Evolutionary conservation across 1,284 basidiomycete species (phyloP).

Genomic region (Pterulicium gracile): DNA sequence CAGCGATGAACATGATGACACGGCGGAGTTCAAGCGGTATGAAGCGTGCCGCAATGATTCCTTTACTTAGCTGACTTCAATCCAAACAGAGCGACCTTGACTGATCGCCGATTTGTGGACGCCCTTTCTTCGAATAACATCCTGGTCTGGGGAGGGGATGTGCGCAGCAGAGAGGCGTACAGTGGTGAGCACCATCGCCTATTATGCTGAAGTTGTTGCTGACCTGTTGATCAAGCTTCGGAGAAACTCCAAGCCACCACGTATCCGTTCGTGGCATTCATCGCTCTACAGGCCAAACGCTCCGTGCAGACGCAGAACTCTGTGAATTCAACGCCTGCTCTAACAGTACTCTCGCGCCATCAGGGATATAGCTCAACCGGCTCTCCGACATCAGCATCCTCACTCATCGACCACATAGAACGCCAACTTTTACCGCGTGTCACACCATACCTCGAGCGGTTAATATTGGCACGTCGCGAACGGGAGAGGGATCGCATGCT

Average conservation of each 20-base stretch:
- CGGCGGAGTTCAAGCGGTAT: conserved; percentile 75
- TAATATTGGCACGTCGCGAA: conserved; percentile 31
- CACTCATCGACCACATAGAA: conserved; percentile 56
- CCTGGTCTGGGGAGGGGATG: conserved; percentile 79
- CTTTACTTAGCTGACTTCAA: neutral
- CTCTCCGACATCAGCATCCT: conserved; percentile 42
- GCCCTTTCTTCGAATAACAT: conserved; percentile 61
- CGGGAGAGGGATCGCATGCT: conserved; percentile 59
- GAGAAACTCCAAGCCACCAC: conserved; percentile 84
- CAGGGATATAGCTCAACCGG: conserved; percentile 42
- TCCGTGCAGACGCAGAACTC: conserved; percentile 20
- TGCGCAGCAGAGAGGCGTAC: conserved; percentile 75
- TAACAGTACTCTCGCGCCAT: conserved; percentile 78
- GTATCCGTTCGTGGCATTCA: conserved; percentile 86
- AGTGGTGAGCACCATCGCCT: conserved; percentile 42
- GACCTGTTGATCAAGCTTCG: conserved; percentile 41
- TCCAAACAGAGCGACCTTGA: conserved; percentile 59
- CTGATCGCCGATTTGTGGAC: conserved; percentile 59
- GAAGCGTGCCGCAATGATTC: neutral
- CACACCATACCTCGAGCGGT: conserved; percentile 56
- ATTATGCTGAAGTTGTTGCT: neutral
- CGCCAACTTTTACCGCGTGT: conserved; percentile 72
- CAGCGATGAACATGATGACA: conserved; percentile 86
- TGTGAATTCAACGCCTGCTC: conserved; percentile 34
- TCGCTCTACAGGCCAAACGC: conserved; percentile 74